Conservation (phyloP, 306 rosid genomes). For the Spatholobus suberectus region DNA sequence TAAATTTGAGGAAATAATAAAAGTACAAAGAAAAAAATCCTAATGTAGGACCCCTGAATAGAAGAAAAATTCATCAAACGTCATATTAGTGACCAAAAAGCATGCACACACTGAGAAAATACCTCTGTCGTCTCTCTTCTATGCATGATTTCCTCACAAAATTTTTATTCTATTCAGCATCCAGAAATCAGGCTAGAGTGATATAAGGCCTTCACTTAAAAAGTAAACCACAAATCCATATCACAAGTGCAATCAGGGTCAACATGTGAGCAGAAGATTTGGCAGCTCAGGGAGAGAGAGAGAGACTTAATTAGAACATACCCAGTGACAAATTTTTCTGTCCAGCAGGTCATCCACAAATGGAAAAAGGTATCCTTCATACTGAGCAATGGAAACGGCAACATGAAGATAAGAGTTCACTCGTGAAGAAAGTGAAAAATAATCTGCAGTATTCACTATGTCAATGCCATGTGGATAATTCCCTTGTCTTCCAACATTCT, state of each 20-base stretch:
- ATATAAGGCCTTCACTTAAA: conserved; percentile 8
- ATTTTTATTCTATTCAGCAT: not conserved
- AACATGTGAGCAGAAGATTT: conserved; percentile 16
- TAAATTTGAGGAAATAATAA: not conserved
- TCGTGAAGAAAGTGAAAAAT: conserved; percentile 92
- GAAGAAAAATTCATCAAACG: not conserved
- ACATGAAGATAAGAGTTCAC: conserved; percentile 76
- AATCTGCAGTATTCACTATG: conserved; percentile 91
- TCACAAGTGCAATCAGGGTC: not conserved
- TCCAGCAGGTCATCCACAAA: conserved; percentile 81
- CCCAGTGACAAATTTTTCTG: conserved; percentile 96
- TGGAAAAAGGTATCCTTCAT: conserved; percentile 81
- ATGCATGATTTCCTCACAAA: conserved; percentile 14
- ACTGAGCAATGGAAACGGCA: conserved; percentile 80
- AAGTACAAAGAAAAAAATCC: not conserved
- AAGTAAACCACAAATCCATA: conserved; percentile 38
- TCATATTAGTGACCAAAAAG: conserved; percentile 18
- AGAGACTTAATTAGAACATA: conserved; percentile 51
- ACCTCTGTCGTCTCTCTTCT: not conserved
- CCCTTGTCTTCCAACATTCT: conserved; percentile 99
- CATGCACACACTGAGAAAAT: conserved; percentile 2
- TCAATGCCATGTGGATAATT: conserved; percentile 96
- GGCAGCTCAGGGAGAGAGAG: conserved; percentile 4
- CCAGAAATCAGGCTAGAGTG: conserved; percentile 14
- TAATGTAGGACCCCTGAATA: conserved; percentile 8